phyloP scores from a whole-genome alignment of 176 grass and related monocot species.

The Aegilops sharonensis region DNA sequence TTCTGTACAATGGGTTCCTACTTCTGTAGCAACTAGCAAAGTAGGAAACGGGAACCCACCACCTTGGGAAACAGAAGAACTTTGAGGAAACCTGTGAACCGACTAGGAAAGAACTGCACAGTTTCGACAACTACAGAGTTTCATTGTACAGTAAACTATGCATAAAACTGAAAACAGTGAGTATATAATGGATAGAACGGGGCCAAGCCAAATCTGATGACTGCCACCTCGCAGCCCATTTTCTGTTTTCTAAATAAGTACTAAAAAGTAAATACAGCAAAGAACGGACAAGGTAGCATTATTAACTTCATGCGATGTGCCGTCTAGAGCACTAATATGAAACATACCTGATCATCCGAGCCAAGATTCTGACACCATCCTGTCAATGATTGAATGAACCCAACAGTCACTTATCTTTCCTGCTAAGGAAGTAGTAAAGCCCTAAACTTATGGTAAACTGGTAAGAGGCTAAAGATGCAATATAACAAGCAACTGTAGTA shows the following conservation, averaged over 20 bases:
- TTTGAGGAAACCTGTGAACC: conserved; percentile 2
- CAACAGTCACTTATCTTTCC: background rate
- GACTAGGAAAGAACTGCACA: conserved; percentile 20
- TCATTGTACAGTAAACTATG: conserved; percentile 18
- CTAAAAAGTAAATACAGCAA: background rate
- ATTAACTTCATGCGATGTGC: conserved; percentile 7
- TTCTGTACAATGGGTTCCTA: conserved; percentile 7
- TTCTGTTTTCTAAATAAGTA: background rate
- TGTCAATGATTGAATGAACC: background rate
- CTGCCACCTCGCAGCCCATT: background rate
- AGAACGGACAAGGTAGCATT: background rate
- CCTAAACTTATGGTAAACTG: background rate
- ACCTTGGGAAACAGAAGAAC: conserved; percentile 22
- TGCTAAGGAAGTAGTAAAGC: background rate
- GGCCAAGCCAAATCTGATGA: background rate
- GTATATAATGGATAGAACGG: conserved; percentile 16
- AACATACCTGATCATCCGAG: conserved; percentile 12
- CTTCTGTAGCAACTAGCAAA: conserved; percentile 27
- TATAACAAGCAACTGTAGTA: conserved; percentile 8
- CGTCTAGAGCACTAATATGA: background rate
- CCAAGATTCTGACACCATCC: background rate
- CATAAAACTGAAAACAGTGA: conserved; percentile 21
- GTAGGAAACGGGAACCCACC: conserved; percentile 26
- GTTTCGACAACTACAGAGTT: conserved; percentile 3
- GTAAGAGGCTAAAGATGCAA: background rate